These are phyloP conservation scores for Fusarium equiseti DNA, from an alignment of 2,329 filamentous ascomycete genomes.

Conservation along the genomic window DNA sequence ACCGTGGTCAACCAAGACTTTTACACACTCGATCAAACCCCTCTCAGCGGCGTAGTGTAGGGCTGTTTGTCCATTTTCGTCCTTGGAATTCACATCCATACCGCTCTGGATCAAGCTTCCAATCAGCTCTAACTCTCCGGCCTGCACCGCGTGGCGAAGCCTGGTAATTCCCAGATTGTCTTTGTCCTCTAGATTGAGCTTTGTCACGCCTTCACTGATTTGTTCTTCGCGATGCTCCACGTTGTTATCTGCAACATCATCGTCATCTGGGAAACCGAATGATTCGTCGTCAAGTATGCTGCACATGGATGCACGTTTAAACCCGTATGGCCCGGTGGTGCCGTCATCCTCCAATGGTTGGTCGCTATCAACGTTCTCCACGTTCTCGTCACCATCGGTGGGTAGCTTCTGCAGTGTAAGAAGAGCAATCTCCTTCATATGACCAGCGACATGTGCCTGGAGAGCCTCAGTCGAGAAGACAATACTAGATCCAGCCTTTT, in stretches of 20 bases:
- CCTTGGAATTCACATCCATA: background rate
- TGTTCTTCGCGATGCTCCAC: background rate
- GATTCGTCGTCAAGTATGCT: background rate
- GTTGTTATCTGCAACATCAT: background rate
- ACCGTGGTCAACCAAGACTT: background rate
- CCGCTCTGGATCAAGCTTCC: background rate
- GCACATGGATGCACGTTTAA: background rate
- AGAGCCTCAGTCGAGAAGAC: background rate
- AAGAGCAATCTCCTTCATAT: constrained; percentile 6
- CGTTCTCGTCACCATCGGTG: background rate
- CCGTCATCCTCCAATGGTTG: background rate
- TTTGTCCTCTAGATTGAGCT: background rate
- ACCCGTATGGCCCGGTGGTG: background rate
- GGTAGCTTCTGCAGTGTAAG: constrained; percentile 1
- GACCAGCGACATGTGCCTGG: background rate
- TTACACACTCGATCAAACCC: background rate
- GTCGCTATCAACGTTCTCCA: background rate
- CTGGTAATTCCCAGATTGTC: background rate
- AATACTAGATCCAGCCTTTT: background rate
- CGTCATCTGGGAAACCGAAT: background rate
- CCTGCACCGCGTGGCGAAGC: background rate
- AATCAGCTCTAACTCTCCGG: background rate
- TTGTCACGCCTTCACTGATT: background rate
- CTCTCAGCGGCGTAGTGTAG: background rate
- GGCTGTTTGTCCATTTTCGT: background rate